phyloP scores from a whole-genome alignment of 768 basidiomycete genomes.

The Saitozyma podzolica region DNA sequence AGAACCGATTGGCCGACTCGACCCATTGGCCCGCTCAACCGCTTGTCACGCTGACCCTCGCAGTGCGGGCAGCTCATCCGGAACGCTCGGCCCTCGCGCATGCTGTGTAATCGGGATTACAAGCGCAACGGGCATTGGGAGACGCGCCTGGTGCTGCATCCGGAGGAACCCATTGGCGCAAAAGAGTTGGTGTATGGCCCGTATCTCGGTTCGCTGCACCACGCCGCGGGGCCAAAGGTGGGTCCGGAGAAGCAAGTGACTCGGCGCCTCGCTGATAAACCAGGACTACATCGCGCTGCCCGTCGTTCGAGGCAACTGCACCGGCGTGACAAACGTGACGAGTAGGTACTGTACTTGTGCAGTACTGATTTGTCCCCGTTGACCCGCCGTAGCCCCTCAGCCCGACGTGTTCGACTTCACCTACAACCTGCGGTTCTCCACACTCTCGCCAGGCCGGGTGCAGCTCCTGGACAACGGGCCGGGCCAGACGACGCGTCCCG shows the following conservation, averaged over 20 bases:
- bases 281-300: too few species aligned
- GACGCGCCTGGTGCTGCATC: constrained; percentile 13
- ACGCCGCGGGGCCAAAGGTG: constrained; percentile 26
- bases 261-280: neutral
- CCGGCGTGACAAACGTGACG: neutral
- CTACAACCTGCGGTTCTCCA: neutral
- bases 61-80: neutral
- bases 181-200: constrained; percentile 31
- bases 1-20: neutral
- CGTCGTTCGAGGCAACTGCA: neutral
- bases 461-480: constrained; percentile 16
- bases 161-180: neutral
- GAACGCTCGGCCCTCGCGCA: neutral
- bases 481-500: constrained; percentile 8
- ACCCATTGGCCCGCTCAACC: neutral
- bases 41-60: neutral
- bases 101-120: constrained; percentile 1
- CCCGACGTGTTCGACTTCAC: constrained; percentile 16
- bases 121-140: constrained; percentile 23
- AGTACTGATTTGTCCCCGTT: neutral
- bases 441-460: constrained; percentile 17
- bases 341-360: neutral
- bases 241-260: neutral
- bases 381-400: neutral
- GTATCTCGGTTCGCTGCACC: constrained; percentile 11